These are phyloP conservation scores for Postia placenta DNA, from an alignment of 768 basidiomycete species.

Conservation along the genomic window DNA sequence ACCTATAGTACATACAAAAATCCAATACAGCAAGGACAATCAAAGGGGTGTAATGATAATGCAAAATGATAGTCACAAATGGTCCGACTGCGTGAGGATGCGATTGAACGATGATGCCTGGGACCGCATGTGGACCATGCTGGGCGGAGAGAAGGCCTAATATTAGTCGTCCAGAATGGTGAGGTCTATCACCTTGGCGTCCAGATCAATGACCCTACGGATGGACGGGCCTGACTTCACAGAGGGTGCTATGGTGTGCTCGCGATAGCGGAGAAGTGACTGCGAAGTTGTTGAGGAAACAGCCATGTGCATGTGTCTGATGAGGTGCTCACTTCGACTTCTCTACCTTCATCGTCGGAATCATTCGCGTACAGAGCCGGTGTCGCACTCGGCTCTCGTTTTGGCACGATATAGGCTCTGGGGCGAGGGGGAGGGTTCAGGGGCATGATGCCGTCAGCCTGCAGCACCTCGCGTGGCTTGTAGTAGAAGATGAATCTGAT, in stretches of 20 bases:
- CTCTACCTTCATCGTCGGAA: not conserved
- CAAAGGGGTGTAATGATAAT: too few relatives aligned
- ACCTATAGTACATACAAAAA: too few relatives aligned
- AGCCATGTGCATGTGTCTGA: not conserved
- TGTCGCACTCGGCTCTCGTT: not conserved
- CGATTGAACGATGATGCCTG: too few relatives aligned
- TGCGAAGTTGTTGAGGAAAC: not conserved
- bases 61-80: too few relatives aligned
- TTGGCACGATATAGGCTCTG: not conserved
- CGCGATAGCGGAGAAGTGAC: not conserved
- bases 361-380: too few relatives aligned
- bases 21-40: too few relatives aligned
- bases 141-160: too few relatives aligned
- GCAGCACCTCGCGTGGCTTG: constrained; percentile 6
- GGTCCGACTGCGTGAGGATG: too few relatives aligned
- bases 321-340: not conserved
- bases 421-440: not conserved
- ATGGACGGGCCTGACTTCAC: not conserved
- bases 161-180: not conserved
- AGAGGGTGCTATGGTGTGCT: not conserved
- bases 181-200: constrained; percentile 1
- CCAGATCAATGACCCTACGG: not conserved
- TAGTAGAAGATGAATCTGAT: constrained; percentile 13
- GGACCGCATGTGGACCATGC: too few relatives aligned
- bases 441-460: constrained; percentile 10